These are phyloP conservation scores for Xylariaceae sp. DNA, from an alignment of 2,329 filamentous ascomycete genomes.

Conservation along the genomic window DNA sequence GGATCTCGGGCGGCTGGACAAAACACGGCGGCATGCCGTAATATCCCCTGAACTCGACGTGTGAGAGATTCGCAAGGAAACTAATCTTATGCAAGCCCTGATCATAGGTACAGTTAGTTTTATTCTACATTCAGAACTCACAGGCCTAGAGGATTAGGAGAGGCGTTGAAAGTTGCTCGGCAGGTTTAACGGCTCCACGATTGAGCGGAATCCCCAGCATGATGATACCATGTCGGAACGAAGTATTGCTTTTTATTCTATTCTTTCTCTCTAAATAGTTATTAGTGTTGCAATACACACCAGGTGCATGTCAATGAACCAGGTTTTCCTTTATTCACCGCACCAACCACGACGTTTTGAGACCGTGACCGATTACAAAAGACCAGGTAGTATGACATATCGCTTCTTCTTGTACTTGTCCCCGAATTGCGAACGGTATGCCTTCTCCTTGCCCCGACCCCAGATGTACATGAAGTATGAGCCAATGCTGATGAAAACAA, in stretches of 20 bases:
- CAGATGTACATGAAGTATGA: slow-evolving; percentile 76
- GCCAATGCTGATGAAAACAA: slow-evolving; percentile 69
- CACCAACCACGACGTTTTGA: not conserved
- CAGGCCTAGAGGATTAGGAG: not conserved
- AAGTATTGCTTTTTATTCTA: not conserved
- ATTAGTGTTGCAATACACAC: slow-evolving; percentile 2
- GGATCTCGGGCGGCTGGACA: not conserved
- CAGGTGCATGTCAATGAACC: not conserved
- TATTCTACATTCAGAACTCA: not conserved
- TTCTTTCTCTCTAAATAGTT: slow-evolving; percentile 2
- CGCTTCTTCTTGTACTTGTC: slow-evolving; percentile 95
- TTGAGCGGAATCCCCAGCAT: not conserved
- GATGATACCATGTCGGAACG: slow-evolving; percentile 1
- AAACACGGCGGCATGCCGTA: not conserved
- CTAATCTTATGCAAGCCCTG: not conserved
- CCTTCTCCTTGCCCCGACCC: slow-evolving; percentile 86
- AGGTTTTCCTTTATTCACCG: not conserved
- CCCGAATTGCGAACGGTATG: slow-evolving; percentile 85
- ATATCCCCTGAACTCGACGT: not conserved
- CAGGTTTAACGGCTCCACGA: not conserved
- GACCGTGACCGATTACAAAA: slow-evolving; percentile 48
- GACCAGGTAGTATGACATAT: slow-evolving; percentile 72
- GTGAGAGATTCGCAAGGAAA: not conserved
- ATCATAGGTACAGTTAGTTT: not conserved
- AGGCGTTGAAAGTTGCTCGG: not conserved